Base-by-base conservation (phyloP, 805 yeast genomes). In the Kazachstania taianensis region DNA sequence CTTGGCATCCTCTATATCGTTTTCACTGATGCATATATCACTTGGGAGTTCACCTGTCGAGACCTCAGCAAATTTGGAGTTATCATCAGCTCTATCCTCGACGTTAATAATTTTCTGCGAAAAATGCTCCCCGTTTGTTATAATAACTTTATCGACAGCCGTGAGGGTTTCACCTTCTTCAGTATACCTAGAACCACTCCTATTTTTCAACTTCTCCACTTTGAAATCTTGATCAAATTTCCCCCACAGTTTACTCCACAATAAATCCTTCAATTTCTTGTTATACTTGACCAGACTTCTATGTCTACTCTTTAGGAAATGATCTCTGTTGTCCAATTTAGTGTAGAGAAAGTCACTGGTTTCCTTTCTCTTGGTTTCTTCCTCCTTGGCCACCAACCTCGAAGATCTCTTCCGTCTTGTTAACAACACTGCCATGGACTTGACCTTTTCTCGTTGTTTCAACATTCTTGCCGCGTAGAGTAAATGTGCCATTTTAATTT, bases 361-460 rank as follows among this genome's bases (percentile, higher is more conserved):
- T 32, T 65, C 65, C 39, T 64, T 66, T 20, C 61, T 53, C 33
- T 61, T 61, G 35, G 65, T 65, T 15, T 70, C 73, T 42, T 80
- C 84, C 41, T 75, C 81, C 48, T 73, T 75, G 14, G 80, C 81
- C 45, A 78, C 82, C 30, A 82, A 56, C 56, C 92, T 68, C 2
- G 85, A 73, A 0, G 89, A 81, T 44, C 84, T 67, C 48, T 82
- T 81, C 48, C 92, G 67, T 38, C 81, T 72, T 4, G 76, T 76
- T 49, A 82, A 57, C 37, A 82, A 54, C 16, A 69, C 70, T 32
- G 72, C 73, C 68, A 81, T 66, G 43, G 80, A 77, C 31, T 72
- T 67, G 38, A 78, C 83, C 51, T 73, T 77, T 45, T 68, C 72
- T 46, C 81, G 63, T 42, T 72, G 72, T 16, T 33, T 40, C 13